These are phyloP conservation scores for Cyanodermella asteris DNA, from an alignment of 2,329 filamentous ascomycete genomes.

Conservation along the genomic window DNA sequence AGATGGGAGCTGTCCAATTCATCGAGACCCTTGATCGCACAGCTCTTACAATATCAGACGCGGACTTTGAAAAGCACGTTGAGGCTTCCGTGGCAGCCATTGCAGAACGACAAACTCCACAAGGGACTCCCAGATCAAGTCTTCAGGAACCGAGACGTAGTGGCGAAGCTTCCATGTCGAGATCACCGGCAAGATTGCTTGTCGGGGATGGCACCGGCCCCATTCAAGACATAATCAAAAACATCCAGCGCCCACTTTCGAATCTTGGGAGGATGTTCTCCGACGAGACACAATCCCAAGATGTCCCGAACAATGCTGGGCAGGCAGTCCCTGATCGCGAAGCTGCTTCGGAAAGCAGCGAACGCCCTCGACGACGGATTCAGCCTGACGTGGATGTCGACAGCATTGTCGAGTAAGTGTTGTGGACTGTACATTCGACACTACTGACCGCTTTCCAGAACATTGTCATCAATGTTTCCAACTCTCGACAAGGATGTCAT, in stretches of 20 bases:
- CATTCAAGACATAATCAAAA: too few relatives aligned
- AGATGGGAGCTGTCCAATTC: constrained; percentile 89
- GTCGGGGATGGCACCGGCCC: too few relatives aligned
- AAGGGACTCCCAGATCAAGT: too few relatives aligned
- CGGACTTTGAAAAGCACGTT: constrained; percentile 91
- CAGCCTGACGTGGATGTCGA: too few relatives aligned
- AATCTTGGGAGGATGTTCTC: constrained; percentile 92
- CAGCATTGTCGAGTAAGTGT: constrained; percentile 58
- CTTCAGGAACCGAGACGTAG: too few relatives aligned
- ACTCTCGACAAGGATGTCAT: constrained; percentile 86
- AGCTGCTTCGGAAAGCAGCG: too few relatives aligned
- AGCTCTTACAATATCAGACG: constrained; percentile 75
- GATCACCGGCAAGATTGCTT: too few relatives aligned
- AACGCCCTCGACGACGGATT: too few relatives aligned
- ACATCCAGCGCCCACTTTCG: constrained; percentile 74
- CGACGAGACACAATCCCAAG: too few relatives aligned
- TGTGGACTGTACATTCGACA: background rate
- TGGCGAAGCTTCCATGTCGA: too few relatives aligned
- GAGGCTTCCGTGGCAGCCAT: constrained; percentile 90
- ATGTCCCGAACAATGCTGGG: too few relatives aligned
- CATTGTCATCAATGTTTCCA: constrained; percentile 87
- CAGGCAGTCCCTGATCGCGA: too few relatives aligned
- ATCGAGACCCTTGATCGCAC: constrained; percentile 92
- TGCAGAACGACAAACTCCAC: constrained; percentile 76
- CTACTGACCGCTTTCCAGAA: constrained; percentile 20